phyloP scores from a whole-genome alignment of 169 alveolate species.

The Cyclospora cayetanensis region DNA sequence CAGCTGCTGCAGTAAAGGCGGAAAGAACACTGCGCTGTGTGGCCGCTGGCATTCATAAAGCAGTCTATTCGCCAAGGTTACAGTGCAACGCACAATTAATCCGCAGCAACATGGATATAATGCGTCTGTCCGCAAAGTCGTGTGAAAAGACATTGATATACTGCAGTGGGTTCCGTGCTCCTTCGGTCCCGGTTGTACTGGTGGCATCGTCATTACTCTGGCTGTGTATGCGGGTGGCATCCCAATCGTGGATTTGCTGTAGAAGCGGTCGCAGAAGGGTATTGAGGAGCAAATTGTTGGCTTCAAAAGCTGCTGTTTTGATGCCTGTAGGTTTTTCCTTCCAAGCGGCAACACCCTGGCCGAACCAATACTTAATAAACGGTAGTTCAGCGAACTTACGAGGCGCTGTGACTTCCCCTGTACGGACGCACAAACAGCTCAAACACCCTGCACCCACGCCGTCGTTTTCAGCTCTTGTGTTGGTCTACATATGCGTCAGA shows the following conservation, averaged over 20 bases:
- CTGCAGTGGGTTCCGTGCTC: background rate
- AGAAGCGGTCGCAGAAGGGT: background rate
- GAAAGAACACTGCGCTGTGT: too few relatives aligned
- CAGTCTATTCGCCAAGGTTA: background rate
- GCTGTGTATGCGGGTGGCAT: background rate
- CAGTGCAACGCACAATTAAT: background rate
- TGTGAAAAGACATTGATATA: background rate
- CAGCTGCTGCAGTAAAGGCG: too few relatives aligned
- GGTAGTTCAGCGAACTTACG: background rate
- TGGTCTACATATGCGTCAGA: too few relatives aligned
- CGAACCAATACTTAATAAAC: background rate
- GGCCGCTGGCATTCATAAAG: background rate
- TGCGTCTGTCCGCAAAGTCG: conserved; percentile 16
- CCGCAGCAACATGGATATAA: background rate
- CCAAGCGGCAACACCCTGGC: background rate
- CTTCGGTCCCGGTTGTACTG: too few relatives aligned
- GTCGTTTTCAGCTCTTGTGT: too few relatives aligned
- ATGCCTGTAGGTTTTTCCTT: background rate
- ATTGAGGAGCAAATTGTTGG: background rate
- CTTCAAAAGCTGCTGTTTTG: background rate
- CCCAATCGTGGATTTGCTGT: background rate
- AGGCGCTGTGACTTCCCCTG: conserved; percentile 6
- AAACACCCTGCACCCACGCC: too few relatives aligned
- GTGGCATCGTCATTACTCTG: background rate
- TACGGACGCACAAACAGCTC: background rate